Conservation (phyloP, 768 basidiomycete genomes). For the Austroboletus eburneus region DNA sequence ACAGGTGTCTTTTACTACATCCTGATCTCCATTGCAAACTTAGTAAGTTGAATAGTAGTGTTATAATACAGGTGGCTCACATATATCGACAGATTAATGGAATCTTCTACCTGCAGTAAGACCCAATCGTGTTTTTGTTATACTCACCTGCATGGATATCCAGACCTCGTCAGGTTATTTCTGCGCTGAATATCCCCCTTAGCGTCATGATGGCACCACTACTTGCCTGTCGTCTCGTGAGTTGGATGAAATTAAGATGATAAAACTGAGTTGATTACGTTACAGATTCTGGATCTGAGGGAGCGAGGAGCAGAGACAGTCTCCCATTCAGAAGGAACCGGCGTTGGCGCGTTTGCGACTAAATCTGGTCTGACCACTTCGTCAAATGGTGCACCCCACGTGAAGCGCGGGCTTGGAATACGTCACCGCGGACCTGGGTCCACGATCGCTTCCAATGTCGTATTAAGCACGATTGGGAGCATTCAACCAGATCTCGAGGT, state of each 20-base stretch:
- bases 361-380: slow-evolving; percentile 43
- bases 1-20: slow-evolving; percentile 78
- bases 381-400: slow-evolving; percentile 20
- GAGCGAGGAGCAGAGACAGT: slow-evolving; percentile 80
- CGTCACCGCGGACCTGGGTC: slow-evolving; percentile 50
- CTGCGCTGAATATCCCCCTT: slow-evolving; percentile 79
- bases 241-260: slow-evolving; percentile 12
- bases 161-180: slow-evolving; percentile 78
- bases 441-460: slow-evolving; percentile 56
- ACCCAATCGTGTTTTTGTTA: neutral
- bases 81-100: slow-evolving; percentile 54
- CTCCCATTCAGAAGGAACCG: slow-evolving; percentile 68
- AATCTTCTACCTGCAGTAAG: slow-evolving; percentile 82
- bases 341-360: slow-evolving; percentile 61
- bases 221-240: slow-evolving; percentile 72
- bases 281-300: slow-evolving; percentile 76
- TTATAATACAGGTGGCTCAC: slow-evolving; percentile 4
- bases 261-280: slow-evolving; percentile 5
- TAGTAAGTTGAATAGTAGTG: slow-evolving; percentile 35
- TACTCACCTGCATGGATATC: slow-evolving; percentile 10
- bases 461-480: slow-evolving; percentile 61
- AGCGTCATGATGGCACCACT: slow-evolving; percentile 82
- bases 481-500: slow-evolving; percentile 51
- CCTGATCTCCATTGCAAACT: slow-evolving; percentile 80
- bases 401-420: slow-evolving; percentile 37